Conservation (phyloP, 2,329 filamentous ascomycete species). For the Cephalotrichum gorgonifer region DNA sequence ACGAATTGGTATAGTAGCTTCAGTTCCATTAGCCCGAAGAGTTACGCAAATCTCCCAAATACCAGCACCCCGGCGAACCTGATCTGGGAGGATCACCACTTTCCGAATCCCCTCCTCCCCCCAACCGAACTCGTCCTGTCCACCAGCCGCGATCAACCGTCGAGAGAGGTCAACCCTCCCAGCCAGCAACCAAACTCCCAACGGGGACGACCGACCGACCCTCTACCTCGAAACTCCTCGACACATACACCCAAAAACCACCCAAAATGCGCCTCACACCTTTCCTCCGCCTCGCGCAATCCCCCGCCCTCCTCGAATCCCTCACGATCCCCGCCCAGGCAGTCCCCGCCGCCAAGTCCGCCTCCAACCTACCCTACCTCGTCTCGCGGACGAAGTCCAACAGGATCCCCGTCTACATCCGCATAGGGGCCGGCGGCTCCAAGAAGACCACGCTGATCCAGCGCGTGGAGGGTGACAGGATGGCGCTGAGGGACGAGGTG, state of each 20-base stretch:
- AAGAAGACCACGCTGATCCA: constrained; percentile 64
- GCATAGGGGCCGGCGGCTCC: constrained; percentile 65
- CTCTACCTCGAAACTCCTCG: not conserved
- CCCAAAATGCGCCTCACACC: constrained; percentile 4
- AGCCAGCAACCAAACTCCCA: too few relatives aligned
- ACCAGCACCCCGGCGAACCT: too few relatives aligned
- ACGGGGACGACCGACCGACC: not conserved
- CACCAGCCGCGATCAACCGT: too few relatives aligned
- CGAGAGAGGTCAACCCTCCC: too few relatives aligned
- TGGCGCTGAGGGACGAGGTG: constrained; percentile 48
- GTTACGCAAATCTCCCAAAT: too few relatives aligned
- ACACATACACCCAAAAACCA: not conserved
- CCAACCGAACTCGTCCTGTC: too few relatives aligned
- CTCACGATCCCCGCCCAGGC: constrained; percentile 8
- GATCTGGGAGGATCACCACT: too few relatives aligned
- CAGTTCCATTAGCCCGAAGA: not conserved
- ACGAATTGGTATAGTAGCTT: not conserved
- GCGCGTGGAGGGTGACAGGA: constrained; percentile 66
- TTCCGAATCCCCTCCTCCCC: too few relatives aligned
- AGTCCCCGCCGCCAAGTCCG: constrained; percentile 30
- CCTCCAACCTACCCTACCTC: constrained; percentile 63
- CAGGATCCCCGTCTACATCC: constrained; percentile 68
- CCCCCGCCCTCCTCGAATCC: constrained; percentile 6
- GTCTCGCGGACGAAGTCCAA: constrained; percentile 61
- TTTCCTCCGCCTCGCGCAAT: constrained; percentile 7